phyloP scores from a whole-genome alignment of 1,284 basidiomycete genomes.

The Pseudozyma thailandica region DNA sequence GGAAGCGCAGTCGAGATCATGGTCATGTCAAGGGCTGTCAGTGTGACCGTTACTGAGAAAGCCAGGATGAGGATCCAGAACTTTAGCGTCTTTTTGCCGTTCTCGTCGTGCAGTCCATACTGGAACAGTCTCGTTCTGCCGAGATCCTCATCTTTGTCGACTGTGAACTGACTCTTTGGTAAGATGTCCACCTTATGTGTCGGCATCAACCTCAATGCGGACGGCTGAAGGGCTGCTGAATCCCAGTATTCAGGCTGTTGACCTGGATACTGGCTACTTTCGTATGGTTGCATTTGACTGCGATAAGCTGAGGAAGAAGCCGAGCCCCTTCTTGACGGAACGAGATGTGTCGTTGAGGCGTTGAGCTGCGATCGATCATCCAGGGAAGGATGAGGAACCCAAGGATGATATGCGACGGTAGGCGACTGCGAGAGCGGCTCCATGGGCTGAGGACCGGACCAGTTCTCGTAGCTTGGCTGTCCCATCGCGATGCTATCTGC shows the following conservation, averaged over 20 bases:
- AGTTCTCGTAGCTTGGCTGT: slow-evolving; percentile 22
- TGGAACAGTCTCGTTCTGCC: slow-evolving; percentile 12
- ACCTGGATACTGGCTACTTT: neutral
- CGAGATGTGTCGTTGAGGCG: slow-evolving; percentile 13
- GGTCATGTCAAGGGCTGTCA: slow-evolving; percentile 48
- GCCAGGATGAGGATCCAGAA: slow-evolving; percentile 47
- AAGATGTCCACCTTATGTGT: slow-evolving; percentile 9
- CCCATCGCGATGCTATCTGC: slow-evolving; percentile 20
- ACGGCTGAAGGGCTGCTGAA: slow-evolving; percentile 17
- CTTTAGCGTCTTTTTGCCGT: slow-evolving; percentile 42
- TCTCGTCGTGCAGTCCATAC: slow-evolving; percentile 27
- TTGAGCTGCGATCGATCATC: slow-evolving; percentile 7
- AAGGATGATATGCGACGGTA: slow-evolving; percentile 17
- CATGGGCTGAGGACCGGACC: slow-evolving; percentile 15
- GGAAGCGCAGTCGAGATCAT: slow-evolving; percentile 58
- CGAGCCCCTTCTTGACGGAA: slow-evolving; percentile 1
- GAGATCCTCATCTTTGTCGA: slow-evolving; percentile 4
- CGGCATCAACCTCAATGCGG: slow-evolving; percentile 1
- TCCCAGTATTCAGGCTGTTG: slow-evolving; percentile 26
- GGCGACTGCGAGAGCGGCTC: slow-evolving; percentile 30
- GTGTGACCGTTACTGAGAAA: slow-evolving; percentile 32
- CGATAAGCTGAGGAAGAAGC: neutral
- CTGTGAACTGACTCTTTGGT: slow-evolving; percentile 1
- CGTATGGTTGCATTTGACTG: neutral
- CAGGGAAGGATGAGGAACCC: slow-evolving; percentile 3